Conservation (phyloP, 2,329 filamentous ascomycete genomes). For the Paecilomyces variotii region DNA sequence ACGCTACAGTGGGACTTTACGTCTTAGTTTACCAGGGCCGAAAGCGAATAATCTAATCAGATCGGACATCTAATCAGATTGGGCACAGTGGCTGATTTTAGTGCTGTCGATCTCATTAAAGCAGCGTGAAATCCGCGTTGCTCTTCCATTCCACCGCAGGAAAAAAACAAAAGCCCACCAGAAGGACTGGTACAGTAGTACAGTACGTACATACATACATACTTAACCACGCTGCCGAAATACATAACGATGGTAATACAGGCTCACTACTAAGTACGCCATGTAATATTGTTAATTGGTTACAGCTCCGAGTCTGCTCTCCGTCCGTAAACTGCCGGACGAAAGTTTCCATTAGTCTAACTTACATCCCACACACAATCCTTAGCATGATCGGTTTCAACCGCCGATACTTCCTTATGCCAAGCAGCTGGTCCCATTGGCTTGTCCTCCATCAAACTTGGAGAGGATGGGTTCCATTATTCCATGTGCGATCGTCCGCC, state of each 20-base stretch:
- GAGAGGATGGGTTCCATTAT: neutral
- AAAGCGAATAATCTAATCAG: conserved; percentile 14
- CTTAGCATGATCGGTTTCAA: neutral
- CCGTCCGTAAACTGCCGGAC: neutral
- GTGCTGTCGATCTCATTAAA: conserved; percentile 7
- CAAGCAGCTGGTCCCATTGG: neutral
- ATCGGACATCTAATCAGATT: conserved; percentile 20
- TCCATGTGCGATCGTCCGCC: neutral
- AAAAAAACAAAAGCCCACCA: no score
- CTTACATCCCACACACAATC: neutral
- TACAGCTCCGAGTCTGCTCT: neutral
- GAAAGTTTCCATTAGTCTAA: neutral
- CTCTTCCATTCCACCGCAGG: neutral
- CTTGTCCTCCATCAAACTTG: neutral
- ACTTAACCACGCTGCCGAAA: no score
- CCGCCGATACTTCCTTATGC: neutral
- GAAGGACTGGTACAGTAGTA: no score
- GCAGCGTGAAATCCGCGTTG: neutral
- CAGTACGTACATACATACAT: no score
- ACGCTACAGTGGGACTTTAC: neutral
- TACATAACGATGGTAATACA: no score
- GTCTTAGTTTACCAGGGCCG: neutral
- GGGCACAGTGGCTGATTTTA: neutral
- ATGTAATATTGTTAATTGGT: neutral
- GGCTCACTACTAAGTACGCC: no score